Conservation (phyloP, 305 asterid species). For the Solanum hybrid region DNA sequence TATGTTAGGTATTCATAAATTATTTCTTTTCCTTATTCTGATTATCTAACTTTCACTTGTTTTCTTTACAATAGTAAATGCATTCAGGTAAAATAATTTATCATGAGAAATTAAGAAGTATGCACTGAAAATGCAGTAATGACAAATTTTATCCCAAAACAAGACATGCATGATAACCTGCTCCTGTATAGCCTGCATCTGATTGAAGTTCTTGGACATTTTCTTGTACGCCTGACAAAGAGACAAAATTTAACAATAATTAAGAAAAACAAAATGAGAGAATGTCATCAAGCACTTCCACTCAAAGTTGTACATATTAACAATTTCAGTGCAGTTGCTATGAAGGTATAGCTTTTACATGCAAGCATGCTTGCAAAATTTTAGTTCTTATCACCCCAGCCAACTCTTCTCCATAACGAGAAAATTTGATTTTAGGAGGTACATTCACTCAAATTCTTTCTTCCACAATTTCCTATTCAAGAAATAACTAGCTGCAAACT, state of each 20-base stretch:
- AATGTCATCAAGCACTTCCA: neutral
- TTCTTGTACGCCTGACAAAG: slow-evolving; percentile 64
- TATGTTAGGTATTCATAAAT: neutral
- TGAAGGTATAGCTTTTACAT: neutral
- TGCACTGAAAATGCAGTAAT: neutral
- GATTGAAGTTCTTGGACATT: slow-evolving; percentile 54
- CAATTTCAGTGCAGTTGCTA: neutral
- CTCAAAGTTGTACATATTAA: neutral
- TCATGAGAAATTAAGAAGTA: neutral
- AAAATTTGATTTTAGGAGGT: neutral
- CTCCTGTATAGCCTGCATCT: slow-evolving; percentile 75
- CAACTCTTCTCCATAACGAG: neutral
- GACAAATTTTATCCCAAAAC: neutral
- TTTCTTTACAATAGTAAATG: neutral
- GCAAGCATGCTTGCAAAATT: neutral
- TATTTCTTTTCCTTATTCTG: neutral
- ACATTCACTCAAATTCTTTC: neutral
- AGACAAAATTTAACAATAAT: slow-evolving; percentile 9
- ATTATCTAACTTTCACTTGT: neutral
- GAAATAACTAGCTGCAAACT: neutral
- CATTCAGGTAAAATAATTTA: neutral
- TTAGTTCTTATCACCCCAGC: neutral
- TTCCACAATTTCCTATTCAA: neutral
- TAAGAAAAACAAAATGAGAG: neutral
- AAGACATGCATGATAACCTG: slow-evolving; percentile 37